phyloP scores from a whole-genome alignment of 2,329 filamentous ascomycete species.

The Leptographium radiaticola region DNA sequence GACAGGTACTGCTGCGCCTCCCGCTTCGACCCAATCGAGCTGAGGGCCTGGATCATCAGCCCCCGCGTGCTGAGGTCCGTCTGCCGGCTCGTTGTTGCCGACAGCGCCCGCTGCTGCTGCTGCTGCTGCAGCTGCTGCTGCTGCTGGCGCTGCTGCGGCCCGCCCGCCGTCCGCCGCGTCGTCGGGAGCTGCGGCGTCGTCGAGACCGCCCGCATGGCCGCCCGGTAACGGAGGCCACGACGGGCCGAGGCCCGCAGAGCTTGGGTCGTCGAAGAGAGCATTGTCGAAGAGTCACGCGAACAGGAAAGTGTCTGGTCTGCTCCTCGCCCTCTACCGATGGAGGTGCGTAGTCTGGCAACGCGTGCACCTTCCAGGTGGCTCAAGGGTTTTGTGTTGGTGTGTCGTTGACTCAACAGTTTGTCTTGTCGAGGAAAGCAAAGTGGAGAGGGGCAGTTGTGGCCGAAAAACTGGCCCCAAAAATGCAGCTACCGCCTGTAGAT shows the following conservation, averaged over 20 bases:
- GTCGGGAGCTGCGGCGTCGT: not conserved
- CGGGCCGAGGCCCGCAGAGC: constrained; percentile 30
- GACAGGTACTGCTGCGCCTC: constrained; percentile 97
- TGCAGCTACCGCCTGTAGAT: not conserved
- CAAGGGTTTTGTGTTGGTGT: no score
- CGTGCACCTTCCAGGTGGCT: not conserved
- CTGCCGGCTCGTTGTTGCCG: constrained; percentile 19
- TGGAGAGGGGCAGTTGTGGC: no score
- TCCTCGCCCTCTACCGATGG: constrained; percentile 3
- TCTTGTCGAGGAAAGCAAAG: not conserved
- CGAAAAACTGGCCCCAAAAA: not conserved
- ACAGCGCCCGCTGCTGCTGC: constrained; percentile 19
- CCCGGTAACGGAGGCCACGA: constrained; percentile 21
- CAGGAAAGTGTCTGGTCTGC: no score
- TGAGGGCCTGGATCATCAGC: constrained; percentile 80
- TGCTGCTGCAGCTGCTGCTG: constrained; percentile 5
- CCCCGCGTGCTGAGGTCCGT: constrained; percentile 53
- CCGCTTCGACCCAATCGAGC: constrained; percentile 89
- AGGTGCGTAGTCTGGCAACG: no score
- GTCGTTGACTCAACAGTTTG: no score
- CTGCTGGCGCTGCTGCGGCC: constrained; percentile 9
- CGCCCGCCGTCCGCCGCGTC: not conserved
- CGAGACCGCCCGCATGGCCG: constrained; percentile 5
- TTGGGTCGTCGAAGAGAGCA: constrained; percentile 30
- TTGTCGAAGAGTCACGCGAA: constrained; percentile 10